These are phyloP conservation scores for Clavaria fumosa DNA, from an alignment of 768 basidiomycete species.

Conservation along the genomic window DNA sequence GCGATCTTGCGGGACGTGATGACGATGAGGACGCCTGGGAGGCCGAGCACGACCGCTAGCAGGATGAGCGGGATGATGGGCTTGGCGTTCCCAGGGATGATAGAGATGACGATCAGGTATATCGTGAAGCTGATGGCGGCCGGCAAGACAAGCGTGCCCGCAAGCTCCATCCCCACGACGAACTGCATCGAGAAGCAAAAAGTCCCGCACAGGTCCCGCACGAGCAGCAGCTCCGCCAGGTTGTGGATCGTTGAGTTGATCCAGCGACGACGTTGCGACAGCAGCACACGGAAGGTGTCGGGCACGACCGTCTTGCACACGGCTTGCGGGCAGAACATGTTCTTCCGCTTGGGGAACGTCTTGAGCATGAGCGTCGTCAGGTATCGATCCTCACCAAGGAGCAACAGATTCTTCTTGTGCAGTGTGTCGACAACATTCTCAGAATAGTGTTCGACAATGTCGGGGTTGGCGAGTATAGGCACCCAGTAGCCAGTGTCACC, in stretches of 20 bases:
- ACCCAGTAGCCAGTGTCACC: constrained; percentile 95
- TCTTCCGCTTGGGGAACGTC: constrained; percentile 99
- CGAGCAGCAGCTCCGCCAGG: constrained; percentile 83
- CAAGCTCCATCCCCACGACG: constrained; percentile 95
- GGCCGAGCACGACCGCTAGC: constrained; percentile 86
- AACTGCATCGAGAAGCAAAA: constrained; percentile 99
- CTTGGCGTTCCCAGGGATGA: constrained; percentile 64
- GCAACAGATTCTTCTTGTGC: constrained; percentile 96
- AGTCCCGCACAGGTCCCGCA: constrained; percentile 96
- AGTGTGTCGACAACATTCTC: constrained; percentile 98
- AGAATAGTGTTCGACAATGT: constrained; percentile 97
- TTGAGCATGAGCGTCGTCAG: constrained; percentile 94
- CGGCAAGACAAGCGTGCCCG: constrained; percentile 90
- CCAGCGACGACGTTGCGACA: constrained; percentile 97
- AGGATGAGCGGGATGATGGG: constrained; percentile 86
- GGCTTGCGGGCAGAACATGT: constrained; percentile 96
- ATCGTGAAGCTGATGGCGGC: constrained; percentile 96
- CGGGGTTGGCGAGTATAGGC: constrained; percentile 94
- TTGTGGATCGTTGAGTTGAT: constrained; percentile 99
- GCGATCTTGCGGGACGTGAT: constrained; percentile 88
- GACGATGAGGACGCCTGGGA: constrained; percentile 90
- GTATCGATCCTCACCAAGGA: constrained; percentile 98
- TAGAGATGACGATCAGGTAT: constrained; percentile 79
- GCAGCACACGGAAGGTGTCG: constrained; percentile 83
- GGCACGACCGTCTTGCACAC: constrained; percentile 99